Evolutionary conservation across 2,329 filamentous ascomycete genomes (phyloP).

Genomic region (Epichloe typhina): DNA sequence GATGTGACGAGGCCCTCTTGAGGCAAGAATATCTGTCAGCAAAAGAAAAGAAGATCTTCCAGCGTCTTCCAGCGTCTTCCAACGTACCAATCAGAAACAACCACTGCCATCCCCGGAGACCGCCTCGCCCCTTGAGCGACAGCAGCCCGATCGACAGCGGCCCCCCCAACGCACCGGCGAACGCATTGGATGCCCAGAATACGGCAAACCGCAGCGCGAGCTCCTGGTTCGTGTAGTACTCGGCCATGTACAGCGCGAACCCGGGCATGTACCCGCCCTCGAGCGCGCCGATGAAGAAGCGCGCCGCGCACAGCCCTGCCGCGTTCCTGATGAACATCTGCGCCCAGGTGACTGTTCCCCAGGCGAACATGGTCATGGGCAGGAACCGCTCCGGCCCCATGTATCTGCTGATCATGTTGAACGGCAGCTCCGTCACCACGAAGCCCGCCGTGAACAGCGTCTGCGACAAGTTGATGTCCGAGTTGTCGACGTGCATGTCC

Average conservation of each 20-base stretch:
- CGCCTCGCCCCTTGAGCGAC: constrained; percentile 12
- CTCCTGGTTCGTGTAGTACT: constrained; percentile 18
- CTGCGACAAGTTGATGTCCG: constrained; percentile 39
- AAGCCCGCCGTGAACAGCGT: constrained; percentile 37
- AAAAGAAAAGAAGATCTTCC: too few relatives aligned
- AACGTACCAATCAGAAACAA: constrained; percentile 16
- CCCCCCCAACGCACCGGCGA: constrained; percentile 15
- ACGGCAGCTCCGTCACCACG: constrained; percentile 27
- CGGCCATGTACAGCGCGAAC: constrained; percentile 18
- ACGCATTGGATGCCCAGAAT: constrained; percentile 18
- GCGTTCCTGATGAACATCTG: constrained; percentile 16
- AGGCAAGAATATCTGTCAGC: too few relatives aligned
- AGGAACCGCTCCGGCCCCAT: constrained; percentile 17
- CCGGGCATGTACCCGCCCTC: constrained; percentile 21
- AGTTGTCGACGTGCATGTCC: constrained; percentile 34
- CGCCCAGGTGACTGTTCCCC: constrained; percentile 16
- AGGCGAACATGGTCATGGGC: constrained; percentile 17
- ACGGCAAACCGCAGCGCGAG: constrained; percentile 15
- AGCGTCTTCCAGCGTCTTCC: too few relatives aligned
- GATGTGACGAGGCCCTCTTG: constrained; percentile 17
- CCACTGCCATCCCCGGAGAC: constrained; percentile 19
- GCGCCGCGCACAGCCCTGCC: constrained; percentile 12
- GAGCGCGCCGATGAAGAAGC: constrained; percentile 18
- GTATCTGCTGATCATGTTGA: constrained; percentile 16
- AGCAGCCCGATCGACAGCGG: constrained; percentile 16